phyloP scores from a whole-genome alignment of 2,329 filamentous ascomycete species.

The Tetracladium maxilliforme region DNA sequence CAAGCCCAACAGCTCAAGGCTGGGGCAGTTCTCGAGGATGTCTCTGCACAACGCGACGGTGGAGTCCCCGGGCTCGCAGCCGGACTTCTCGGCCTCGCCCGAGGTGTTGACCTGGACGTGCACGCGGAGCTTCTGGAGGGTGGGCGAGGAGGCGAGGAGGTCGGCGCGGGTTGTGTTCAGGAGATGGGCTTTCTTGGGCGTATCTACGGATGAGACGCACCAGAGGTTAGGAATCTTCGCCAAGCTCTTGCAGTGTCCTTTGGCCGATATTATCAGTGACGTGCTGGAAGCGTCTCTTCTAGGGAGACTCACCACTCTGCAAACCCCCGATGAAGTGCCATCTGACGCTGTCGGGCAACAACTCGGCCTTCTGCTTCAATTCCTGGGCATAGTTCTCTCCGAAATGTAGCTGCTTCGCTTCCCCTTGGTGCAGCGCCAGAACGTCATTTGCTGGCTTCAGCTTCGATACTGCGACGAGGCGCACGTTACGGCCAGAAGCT shows the following conservation, averaged over 20 bases:
- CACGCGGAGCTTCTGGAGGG: slow-evolving; percentile 27
- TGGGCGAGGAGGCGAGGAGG: slow-evolving; percentile 22
- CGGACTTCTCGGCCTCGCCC: slow-evolving; percentile 74
- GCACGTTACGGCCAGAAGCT: slow-evolving; percentile 40
- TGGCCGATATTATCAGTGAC: slow-evolving; percentile 1
- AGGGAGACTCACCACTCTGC: slow-evolving; percentile 48
- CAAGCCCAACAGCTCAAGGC: slow-evolving; percentile 62
- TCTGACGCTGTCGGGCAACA: slow-evolving; percentile 61
- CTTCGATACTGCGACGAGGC: slow-evolving; percentile 91
- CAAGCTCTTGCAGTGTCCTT: slow-evolving; percentile 72
- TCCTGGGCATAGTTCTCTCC: slow-evolving; percentile 96
- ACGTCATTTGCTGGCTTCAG: slow-evolving; percentile 89
- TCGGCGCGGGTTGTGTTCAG: slow-evolving; percentile 63
- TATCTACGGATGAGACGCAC: slow-evolving; percentile 85
- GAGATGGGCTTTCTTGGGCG: slow-evolving; percentile 70
- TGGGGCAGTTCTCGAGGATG: slow-evolving; percentile 56
- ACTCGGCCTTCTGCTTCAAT: slow-evolving; percentile 66
- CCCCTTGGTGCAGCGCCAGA: slow-evolving; percentile 57
- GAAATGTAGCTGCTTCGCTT: slow-evolving; percentile 56
- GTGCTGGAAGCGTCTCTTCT: too few relatives aligned
- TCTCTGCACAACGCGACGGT: slow-evolving; percentile 51
- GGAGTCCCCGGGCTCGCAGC: slow-evolving; percentile 53
- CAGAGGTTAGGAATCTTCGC: slow-evolving; percentile 80
- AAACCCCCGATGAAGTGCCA: slow-evolving; percentile 98
- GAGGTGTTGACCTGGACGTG: slow-evolving; percentile 96